A percentile compares a stretch with the other conserved stretches of the same genome.
phyloP scores from a whole-genome alignment of 2,329 filamentous ascomycete species.

The Kalmusia sp. region DNA sequence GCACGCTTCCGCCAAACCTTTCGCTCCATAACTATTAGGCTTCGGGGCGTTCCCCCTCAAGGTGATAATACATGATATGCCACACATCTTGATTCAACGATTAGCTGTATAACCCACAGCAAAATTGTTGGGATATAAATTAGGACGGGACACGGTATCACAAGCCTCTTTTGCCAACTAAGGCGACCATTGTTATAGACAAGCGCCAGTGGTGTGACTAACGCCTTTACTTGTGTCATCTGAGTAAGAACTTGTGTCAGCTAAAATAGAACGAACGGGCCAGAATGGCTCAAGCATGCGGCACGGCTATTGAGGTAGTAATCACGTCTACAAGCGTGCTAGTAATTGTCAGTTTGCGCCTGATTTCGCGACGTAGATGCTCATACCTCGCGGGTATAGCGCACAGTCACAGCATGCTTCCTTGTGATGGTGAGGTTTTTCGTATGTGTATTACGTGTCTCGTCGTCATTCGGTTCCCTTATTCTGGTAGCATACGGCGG shows the following conservation, averaged over 20 bases:
- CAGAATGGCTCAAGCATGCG: background rate
- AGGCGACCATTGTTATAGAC: too few relatives aligned
- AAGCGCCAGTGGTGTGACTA: background rate
- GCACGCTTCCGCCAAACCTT: background rate
- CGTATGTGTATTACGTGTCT: too few relatives aligned
- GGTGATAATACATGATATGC: conserved; percentile 3
- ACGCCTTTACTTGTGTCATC: background rate
- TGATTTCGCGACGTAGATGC: too few relatives aligned
- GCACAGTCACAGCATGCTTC: too few relatives aligned
- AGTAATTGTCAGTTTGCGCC: too few relatives aligned
- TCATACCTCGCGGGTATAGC: too few relatives aligned
- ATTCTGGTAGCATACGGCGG: too few relatives aligned
- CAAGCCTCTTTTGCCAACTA: background rate
- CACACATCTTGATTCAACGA: background rate
- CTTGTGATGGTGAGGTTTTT: too few relatives aligned
- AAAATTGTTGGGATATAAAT: too few relatives aligned
- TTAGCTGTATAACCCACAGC: background rate
- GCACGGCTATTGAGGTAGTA: background rate
- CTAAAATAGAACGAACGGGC: background rate
- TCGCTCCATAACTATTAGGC: background rate
- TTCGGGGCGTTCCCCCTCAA: background rate
- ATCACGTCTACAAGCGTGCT: background rate
- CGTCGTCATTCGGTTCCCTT: too few relatives aligned
- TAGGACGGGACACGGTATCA: too few relatives aligned
- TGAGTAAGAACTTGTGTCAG: background rate